phyloP scores from a whole-genome alignment of 345 rosid species.

The Conringia planisiliqua region DNA sequence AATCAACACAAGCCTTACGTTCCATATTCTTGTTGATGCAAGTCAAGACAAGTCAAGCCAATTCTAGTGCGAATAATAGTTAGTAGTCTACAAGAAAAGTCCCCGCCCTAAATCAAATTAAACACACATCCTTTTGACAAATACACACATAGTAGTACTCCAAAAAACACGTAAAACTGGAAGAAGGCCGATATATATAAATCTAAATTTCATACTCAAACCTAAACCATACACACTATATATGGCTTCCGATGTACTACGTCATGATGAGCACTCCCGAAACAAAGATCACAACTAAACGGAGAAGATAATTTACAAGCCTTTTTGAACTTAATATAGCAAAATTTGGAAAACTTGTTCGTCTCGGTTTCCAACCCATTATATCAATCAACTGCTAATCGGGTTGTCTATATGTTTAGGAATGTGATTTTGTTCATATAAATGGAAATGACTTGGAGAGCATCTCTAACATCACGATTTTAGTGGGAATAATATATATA shows the following conservation, averaged over 20 bases:
- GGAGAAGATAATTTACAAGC: not conserved
- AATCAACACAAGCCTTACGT: not conserved
- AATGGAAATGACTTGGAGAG: not conserved
- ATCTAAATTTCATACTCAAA: not conserved
- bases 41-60: not conserved
- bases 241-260: not conserved
- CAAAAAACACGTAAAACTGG: too few relatives aligned
- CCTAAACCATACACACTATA: not conserved
- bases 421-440: not conserved
- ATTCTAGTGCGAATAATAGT: too few relatives aligned
- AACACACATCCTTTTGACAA: not conserved
- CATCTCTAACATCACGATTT: not conserved
- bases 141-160: too few relatives aligned
- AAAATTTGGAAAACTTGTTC: not conserved
- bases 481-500: slow-evolving; percentile 2
- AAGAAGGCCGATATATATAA: not conserved
- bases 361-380: not conserved
- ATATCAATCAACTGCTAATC: not conserved
- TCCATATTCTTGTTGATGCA: not conserved
- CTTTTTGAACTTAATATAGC: not conserved
- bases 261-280: not conserved
- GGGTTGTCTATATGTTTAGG: not conserved
- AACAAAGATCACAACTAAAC: not conserved
- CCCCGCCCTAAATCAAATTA: not conserved
- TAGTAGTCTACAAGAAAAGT: too few relatives aligned